A percentile compares a stretch with the other conserved stretches of the same genome.
phyloP scores from a whole-genome alignment of 805 yeast genomes.

The Ogataea ganodermae region DNA sequence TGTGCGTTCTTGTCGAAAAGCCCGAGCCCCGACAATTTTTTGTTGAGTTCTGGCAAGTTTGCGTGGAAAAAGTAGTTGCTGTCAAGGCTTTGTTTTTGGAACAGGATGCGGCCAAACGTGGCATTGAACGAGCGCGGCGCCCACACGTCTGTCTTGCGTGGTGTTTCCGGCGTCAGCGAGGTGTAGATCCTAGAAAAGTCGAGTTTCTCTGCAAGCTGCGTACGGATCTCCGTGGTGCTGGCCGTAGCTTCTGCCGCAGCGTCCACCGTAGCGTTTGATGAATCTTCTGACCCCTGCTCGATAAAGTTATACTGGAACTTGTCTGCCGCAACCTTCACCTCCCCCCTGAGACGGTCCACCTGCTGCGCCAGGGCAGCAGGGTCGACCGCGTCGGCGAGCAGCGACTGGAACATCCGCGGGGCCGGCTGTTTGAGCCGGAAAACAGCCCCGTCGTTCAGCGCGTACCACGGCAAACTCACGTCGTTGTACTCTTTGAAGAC shows the following conservation, averaged over 20 bases:
- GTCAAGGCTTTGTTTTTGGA: conserved; percentile 13
- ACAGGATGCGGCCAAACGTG: conserved; percentile 32
- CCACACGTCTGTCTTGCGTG: conserved; percentile 17
- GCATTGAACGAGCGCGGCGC: conserved; percentile 29
- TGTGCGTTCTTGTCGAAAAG: conserved; percentile 27
- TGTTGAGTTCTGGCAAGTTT: conserved; percentile 29
- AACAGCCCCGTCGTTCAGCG: conserved; percentile 20
- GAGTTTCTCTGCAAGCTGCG: conserved; percentile 1
- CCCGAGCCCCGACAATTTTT: conserved; percentile 24
- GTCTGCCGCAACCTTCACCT: conserved; percentile 27
- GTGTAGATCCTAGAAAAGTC: conserved; percentile 12
- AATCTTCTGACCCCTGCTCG: conserved; percentile 9
- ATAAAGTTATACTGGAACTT: conserved; percentile 33
- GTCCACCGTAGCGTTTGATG: not conserved
- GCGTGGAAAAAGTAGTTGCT: conserved; percentile 27
- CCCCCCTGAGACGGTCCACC: conserved; percentile 21
- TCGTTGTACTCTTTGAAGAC: conserved; percentile 23
- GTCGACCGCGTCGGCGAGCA: conserved; percentile 9
- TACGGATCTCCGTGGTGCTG: not conserved
- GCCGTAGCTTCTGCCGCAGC: not conserved
- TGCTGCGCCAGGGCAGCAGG: conserved; percentile 22
- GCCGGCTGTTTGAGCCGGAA: conserved; percentile 23
- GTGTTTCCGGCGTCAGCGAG: conserved; percentile 10
- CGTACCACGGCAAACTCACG: conserved; percentile 35
- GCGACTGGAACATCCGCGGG: conserved; percentile 14